phyloP scores from a whole-genome alignment of 139 green algal genomes.

The Yamagishiella unicocca region DNA sequence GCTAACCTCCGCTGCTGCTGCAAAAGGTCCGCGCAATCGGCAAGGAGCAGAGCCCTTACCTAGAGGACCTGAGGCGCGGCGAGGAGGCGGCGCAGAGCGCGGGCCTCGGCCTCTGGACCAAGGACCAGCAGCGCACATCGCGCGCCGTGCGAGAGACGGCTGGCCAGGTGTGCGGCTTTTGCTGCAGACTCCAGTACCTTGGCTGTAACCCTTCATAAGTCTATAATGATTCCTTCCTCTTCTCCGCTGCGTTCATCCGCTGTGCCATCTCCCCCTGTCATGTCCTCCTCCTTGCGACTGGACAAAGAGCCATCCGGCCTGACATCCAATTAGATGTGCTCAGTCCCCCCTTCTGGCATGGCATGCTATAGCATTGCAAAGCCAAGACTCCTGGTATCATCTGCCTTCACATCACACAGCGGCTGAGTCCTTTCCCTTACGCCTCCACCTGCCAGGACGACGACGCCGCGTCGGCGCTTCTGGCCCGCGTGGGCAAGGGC shows the following conservation, averaged over 20 bases:
- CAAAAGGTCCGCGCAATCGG: conserved; percentile 44
- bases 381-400: too few relatives aligned
- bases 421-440: background rate
- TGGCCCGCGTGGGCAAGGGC: conserved; percentile 84
- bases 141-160: conserved; percentile 56
- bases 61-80: conserved; percentile 83
- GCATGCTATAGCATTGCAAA: too few relatives aligned
- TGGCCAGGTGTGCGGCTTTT: background rate
- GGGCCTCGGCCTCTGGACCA: conserved; percentile 86
- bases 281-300: too few relatives aligned
- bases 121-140: conserved; percentile 70
- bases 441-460: conserved; percentile 25
- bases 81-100: conserved; percentile 79
- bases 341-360: too few relatives aligned
- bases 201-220: too few relatives aligned
- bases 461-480: conserved; percentile 53
- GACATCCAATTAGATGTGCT: too few relatives aligned
- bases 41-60: conserved; percentile 84
- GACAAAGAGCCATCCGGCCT: too few relatives aligned
- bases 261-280: background rate
- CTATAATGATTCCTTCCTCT: too few relatives aligned
- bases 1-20: too few relatives aligned
- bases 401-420: background rate
- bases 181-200: too few relatives aligned
- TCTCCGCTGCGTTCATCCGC: too few relatives aligned